Conservation (phyloP, 306 rosid species). For the Trifolium fragiferum region DNA sequence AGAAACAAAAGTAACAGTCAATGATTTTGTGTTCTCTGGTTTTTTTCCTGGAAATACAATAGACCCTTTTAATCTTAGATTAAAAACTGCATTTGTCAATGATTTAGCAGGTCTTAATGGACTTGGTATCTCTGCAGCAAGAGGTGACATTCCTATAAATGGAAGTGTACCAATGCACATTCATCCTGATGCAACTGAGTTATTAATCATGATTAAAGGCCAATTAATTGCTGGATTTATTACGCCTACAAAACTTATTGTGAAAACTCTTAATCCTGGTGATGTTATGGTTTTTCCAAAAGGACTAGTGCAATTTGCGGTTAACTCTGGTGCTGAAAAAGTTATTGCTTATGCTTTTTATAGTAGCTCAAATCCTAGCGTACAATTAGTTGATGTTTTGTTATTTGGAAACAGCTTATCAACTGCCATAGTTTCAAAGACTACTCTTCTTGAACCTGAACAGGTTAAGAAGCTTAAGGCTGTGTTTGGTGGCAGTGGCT, state of each 20-base stretch:
- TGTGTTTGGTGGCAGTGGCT: slow-evolving; percentile 1
- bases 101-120: background rate
- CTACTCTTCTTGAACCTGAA: background rate
- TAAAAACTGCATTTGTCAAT: background rate
- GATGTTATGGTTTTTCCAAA: background rate
- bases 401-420: background rate
- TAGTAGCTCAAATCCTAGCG: background rate
- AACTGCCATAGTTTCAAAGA: background rate
- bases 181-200: background rate
- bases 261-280: background rate
- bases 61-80: background rate
- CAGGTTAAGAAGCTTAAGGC: slow-evolving; percentile 1
- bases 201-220: background rate
- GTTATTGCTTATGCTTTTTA: background rate
- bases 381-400: background rate
- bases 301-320: background rate
- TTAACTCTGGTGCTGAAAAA: background rate
- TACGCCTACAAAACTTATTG: background rate
- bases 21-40: background rate
- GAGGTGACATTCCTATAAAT: background rate
- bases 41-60: background rate
- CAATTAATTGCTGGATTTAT: background rate
- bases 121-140: background rate
- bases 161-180: background rate
- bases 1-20: background rate